Conservation (phyloP, 495 filamentous ascomycete species). For the Usnea hakonensis region DNA sequence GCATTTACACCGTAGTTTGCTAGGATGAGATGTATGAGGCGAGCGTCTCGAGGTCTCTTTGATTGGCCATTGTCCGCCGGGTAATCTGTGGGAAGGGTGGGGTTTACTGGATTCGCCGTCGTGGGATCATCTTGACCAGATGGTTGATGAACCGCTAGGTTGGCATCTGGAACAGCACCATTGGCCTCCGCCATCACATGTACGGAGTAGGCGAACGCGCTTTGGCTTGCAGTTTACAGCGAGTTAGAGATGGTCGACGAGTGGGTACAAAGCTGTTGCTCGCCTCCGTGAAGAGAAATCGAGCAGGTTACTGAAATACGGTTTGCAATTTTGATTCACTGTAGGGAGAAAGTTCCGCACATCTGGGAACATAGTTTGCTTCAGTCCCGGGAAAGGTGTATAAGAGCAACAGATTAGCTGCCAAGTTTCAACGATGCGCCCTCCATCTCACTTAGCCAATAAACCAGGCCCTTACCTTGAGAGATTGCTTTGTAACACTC, state of each 20-base stretch:
- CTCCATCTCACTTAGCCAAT: too few species aligned
- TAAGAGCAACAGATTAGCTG: not conserved
- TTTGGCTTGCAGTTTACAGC: not conserved
- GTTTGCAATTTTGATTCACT: not conserved
- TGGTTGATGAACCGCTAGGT: conserved; percentile 1
- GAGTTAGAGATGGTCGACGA: not conserved
- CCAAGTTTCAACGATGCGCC: too few species aligned
- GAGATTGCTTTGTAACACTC: not conserved
- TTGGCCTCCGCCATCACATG: conserved; percentile 12
- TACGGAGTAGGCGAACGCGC: not conserved
- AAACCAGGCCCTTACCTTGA: too few species aligned
- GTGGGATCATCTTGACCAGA: not conserved
- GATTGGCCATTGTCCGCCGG: conserved; percentile 47
- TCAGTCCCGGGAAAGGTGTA: not conserved
- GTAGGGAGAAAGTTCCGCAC: not conserved
- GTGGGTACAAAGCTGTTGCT: too few species aligned
- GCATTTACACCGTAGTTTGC: conserved; percentile 76
- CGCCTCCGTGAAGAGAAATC: not conserved
- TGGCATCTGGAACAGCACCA: conserved; percentile 5
- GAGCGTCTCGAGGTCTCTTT: conserved; percentile 81
- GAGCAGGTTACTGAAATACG: not conserved
- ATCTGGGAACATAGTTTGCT: not conserved
- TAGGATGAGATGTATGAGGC: conserved; percentile 85
- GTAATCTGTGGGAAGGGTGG: conserved; percentile 11
- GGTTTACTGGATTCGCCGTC: conserved; percentile 4